Evolutionary conservation across 179 eudicot species (phyloP), one percentile per base, ranked within the genome.

Genomic region (Pouteria campechiana): DNA sequence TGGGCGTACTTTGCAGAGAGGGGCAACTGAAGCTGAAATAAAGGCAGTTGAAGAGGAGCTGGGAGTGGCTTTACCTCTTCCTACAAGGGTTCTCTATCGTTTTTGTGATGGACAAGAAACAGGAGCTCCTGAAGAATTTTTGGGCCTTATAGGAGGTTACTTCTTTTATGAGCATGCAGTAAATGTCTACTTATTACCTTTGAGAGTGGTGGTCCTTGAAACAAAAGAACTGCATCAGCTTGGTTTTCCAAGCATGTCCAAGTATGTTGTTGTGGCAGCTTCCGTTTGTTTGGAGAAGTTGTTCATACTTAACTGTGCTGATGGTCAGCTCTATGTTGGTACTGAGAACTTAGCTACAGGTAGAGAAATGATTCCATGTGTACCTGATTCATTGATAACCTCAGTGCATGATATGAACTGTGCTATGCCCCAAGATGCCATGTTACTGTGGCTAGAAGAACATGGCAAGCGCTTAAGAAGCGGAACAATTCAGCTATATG

Each of bases 361-460:
- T 24, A 72, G 75, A 43, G 81, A 82, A 67, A 86, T 86, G 94
- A 63, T 82, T 48, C 88, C 95, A 20, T 86, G 96, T 82, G 88
- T 90, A 17, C 98, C 98, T 8, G 44, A 55, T 21, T 45, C 48
- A 19, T 52, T 79, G 56, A 44, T 79, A 55, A 72, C 44, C 33
- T 64, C 69, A 18, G 57, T 58, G 30, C 67, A 51, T 36, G 59
- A 57, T 41, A 10, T 29, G 3, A 43, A 32, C 48, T 58, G 52
- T 50, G 48, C 46, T 51, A 54, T 52, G 17, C 65, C 56, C 44
- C 73, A 72, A 40, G 96, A 90, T 69, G 99, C 78, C 22, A 43
- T 87, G 53, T 60, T 90, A 32, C 59, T 87, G 58, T 90, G 99
- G 99, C 64, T 90, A 58, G 99, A 90, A 70, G 96, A 90, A 64